phyloP scores from a whole-genome alignment of 805 yeast species.

The Debaryomyces prosopidis region DNA sequence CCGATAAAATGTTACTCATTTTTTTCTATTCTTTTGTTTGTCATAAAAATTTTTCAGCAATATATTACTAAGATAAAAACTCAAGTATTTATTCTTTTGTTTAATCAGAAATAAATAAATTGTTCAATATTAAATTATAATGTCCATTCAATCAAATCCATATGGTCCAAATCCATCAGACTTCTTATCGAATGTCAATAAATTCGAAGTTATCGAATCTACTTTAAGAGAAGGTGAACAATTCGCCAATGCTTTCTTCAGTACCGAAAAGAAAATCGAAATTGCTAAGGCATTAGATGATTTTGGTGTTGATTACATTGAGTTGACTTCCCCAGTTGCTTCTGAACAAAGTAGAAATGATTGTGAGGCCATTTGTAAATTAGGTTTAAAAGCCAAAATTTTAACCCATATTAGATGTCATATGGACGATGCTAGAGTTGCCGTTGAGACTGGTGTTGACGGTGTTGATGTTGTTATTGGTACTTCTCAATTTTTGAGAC shows the following conservation, averaged over 20 bases:
- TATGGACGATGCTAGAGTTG: conserved; percentile 61
- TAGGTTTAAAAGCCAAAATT: conserved; percentile 58
- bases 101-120: not conserved
- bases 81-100: too few species aligned
- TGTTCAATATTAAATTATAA: conserved; percentile 1
- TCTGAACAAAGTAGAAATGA: conserved; percentile 58
- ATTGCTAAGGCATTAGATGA: conserved; percentile 63
- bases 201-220: conserved; percentile 55
- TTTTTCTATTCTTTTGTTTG: not conserved
- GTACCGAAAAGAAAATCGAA: conserved; percentile 55
- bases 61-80: too few species aligned
- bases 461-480: conserved; percentile 65
- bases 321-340: conserved; percentile 60
- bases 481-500: conserved; percentile 56
- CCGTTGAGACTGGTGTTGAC: conserved; percentile 63
- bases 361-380: conserved; percentile 60
- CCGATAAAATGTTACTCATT: not conserved
- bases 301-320: conserved; percentile 62
- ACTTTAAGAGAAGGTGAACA: conserved; percentile 66
- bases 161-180: conserved; percentile 62
- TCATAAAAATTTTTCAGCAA: too few species aligned
- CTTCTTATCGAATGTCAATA: conserved; percentile 53
- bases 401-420: conserved; percentile 62
- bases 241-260: conserved; percentile 62
- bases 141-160: conserved; percentile 37